Percentiles rank a stretch among this genome's conserved stretches.
phyloP scores from a whole-genome alignment of 2,329 filamentous ascomycete species.

The Catunica adiposa region DNA sequence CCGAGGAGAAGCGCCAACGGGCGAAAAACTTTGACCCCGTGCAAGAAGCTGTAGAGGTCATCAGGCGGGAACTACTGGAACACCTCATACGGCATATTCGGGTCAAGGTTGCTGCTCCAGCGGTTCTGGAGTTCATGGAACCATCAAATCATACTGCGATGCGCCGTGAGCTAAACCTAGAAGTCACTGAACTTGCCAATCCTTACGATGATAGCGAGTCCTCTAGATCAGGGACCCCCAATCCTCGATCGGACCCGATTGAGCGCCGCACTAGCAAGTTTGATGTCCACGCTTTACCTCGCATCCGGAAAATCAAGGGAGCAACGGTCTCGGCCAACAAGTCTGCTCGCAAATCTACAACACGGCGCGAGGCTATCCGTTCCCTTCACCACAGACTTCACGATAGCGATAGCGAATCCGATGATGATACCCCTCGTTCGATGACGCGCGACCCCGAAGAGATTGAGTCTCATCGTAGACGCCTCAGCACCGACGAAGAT shows the following conservation, averaged over 20 bases:
- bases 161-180: slow-evolving; percentile 61
- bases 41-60: slow-evolving; percentile 59
- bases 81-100: slow-evolving; percentile 82
- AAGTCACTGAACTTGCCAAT: slow-evolving; percentile 26
- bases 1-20: slow-evolving; percentile 77
- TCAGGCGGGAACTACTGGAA: slow-evolving; percentile 66
- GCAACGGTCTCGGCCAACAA: slow-evolving; percentile 4
- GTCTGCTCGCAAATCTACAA: slow-evolving; percentile 35
- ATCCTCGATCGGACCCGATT: slow-evolving; percentile 40
- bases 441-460: slow-evolving; percentile 81
- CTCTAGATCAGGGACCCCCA: slow-evolving; percentile 47
- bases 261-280: slow-evolving; percentile 42
- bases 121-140: slow-evolving; percentile 66
- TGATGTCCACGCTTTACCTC: slow-evolving; percentile 45
- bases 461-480: slow-evolving; percentile 57
- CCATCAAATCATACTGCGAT: slow-evolving; percentile 67
- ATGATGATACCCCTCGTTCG: slow-evolving; percentile 50
- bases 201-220: slow-evolving; percentile 28
- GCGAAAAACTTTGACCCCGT: slow-evolving; percentile 87
- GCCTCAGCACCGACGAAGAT: slow-evolving; percentile 41
- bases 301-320: slow-evolving; percentile 55
- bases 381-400: slow-evolving; percentile 53
- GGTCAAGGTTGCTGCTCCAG: slow-evolving; percentile 66
- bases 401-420: slow-evolving; percentile 56
- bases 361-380: slow-evolving; percentile 46